These are phyloP conservation scores for Yamadazyma takamatsuzukensis DNA, from an alignment of 805 yeast species.

Conservation along the genomic window DNA sequence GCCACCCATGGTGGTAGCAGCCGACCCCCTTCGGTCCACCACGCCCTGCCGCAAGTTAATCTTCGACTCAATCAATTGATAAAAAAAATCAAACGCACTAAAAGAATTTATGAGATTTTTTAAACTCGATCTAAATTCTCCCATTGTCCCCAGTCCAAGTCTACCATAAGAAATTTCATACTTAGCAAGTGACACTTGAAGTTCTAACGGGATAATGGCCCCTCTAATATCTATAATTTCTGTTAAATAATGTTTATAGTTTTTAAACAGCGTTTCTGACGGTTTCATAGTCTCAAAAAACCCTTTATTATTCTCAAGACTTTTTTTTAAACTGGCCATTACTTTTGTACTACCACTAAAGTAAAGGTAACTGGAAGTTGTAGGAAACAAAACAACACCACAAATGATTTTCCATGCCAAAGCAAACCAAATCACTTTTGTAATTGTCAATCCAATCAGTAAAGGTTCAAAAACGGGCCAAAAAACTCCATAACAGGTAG, in stretches of 20 bases:
- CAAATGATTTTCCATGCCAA: constrained; percentile 18
- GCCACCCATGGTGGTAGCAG: constrained; percentile 1
- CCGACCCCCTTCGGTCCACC: constrained; percentile 14
- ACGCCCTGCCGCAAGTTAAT: constrained; percentile 14
- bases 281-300: constrained; percentile 25
- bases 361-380: constrained; percentile 21
- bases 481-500: constrained; percentile 21
- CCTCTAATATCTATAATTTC: constrained; percentile 18
- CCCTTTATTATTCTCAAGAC: constrained; percentile 17
- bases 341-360: constrained; percentile 15
- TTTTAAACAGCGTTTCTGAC: constrained; percentile 19
- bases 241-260: constrained; percentile 16
- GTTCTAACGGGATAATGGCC: constrained; percentile 17
- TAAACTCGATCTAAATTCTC: constrained; percentile 20
- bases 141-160: constrained; percentile 23
- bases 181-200: constrained; percentile 15
- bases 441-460: constrained; percentile 14
- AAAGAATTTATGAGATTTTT: constrained; percentile 19
- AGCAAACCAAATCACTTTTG: constrained; percentile 24
- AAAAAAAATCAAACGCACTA: constrained; percentile 24
- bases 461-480: constrained; percentile 25
- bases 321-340: constrained; percentile 12
- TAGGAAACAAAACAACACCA: constrained; percentile 23
- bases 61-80: constrained; percentile 24
- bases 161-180: constrained; percentile 26